Percentiles rank a stretch among this genome's conserved stretches.
phyloP scores from a whole-genome alignment of 441 rosid genomes.

The Mallotus repandus region DNA sequence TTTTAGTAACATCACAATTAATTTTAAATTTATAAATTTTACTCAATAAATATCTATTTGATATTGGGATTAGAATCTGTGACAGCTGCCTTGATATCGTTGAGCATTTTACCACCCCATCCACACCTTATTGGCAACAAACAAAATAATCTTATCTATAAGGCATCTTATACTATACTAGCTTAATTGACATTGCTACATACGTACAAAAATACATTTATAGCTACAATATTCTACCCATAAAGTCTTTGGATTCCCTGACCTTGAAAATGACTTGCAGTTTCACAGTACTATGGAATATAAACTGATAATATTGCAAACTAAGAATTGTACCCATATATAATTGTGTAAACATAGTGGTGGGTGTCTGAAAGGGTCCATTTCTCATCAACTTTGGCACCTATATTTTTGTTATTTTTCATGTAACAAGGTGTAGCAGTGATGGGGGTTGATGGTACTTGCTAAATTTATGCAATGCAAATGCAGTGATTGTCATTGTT shows the following conservation, averaged over 20 bases:
- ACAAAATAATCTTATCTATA: neutral
- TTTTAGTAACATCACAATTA: no score
- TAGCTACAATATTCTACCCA: neutral
- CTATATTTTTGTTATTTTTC: neutral
- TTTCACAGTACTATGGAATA: neutral
- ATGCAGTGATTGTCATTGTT: neutral
- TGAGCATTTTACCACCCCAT: no score
- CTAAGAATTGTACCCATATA: neutral
- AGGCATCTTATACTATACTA: neutral
- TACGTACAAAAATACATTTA: slow-evolving; percentile 19
- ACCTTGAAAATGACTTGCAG: slow-evolving; percentile 20
- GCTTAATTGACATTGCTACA: neutral
- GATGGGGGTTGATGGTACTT: neutral
- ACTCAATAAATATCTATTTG: no score
- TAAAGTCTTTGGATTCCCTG: slow-evolving; percentile 27
- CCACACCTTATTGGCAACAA: no score
- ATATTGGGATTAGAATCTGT: no score
- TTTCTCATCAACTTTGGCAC: neutral
- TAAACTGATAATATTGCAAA: neutral
- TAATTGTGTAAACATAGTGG: neutral
- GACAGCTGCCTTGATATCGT: no score
- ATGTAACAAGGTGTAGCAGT: neutral
- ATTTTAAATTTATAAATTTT: no score
- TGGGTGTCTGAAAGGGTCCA: neutral
- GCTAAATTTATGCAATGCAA: neutral